These are phyloP conservation scores for Aureobasidium lini DNA, from an alignment of 2,329 filamentous ascomycete species.

Conservation along the genomic window DNA sequence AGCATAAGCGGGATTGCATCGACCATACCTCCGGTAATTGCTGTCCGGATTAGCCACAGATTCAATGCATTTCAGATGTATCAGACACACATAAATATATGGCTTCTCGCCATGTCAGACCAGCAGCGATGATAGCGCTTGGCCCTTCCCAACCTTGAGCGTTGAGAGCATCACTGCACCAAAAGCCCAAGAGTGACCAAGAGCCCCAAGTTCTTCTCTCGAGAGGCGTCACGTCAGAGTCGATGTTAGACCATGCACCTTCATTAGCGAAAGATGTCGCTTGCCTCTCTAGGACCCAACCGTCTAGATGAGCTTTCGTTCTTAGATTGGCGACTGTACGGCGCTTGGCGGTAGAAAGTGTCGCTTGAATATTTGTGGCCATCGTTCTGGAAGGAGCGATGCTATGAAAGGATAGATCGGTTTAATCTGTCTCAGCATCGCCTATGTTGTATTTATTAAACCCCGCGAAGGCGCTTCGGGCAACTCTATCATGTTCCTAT, in stretches of 20 bases:
- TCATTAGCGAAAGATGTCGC: conserved; percentile 39
- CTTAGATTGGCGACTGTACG: not conserved
- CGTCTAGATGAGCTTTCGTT: not conserved
- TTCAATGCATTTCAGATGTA: not conserved
- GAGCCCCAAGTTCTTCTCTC: conserved; percentile 24
- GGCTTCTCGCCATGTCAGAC: conserved; percentile 46
- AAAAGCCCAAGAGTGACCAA: conserved; percentile 34
- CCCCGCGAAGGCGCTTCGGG: too few relatives aligned
- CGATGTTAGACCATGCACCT: conserved; percentile 31
- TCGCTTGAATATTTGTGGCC: too few relatives aligned
- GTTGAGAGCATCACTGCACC: conserved; percentile 15
- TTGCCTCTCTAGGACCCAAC: conserved; percentile 43
- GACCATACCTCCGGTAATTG: conserved; percentile 18
- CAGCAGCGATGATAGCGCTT: conserved; percentile 41
- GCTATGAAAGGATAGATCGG: too few relatives aligned
- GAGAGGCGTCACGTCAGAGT: conserved; percentile 28
- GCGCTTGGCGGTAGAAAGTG: too few relatives aligned
- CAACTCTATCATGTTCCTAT: too few relatives aligned
- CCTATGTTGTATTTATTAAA: too few relatives aligned
- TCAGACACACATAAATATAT: not conserved
- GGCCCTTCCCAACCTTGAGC: conserved; percentile 30
- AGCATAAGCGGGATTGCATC: conserved; percentile 49
- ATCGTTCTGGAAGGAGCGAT: too few relatives aligned
- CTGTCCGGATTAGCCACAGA: conserved; percentile 31
- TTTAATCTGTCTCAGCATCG: too few relatives aligned